Evolutionary conservation across 441 rosid species (phyloP).

Genomic region (Kokia cookei): DNA sequence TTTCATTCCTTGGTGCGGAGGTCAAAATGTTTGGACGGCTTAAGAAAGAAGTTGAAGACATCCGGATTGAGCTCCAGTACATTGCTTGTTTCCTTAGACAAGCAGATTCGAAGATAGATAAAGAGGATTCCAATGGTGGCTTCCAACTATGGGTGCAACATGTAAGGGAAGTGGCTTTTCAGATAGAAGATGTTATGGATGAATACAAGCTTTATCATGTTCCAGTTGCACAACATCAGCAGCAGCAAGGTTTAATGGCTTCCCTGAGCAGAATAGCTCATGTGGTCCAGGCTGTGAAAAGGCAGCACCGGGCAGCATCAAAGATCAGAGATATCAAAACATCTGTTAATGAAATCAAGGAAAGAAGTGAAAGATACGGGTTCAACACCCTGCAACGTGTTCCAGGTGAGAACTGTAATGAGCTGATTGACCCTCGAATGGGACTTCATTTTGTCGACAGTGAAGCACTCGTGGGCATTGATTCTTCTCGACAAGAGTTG

Average conservation of each 20-base stretch:
- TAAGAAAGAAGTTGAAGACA: background rate
- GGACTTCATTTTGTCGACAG: background rate
- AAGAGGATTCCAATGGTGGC: background rate
- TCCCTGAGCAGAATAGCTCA: background rate
- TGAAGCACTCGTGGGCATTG: background rate
- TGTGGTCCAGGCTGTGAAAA: background rate
- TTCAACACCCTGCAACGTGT: background rate
- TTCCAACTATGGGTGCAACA: slow-evolving; percentile 3
- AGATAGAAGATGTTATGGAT: slow-evolving; percentile 16
- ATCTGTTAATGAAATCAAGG: background rate
- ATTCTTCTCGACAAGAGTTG: background rate
- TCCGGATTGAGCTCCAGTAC: background rate
- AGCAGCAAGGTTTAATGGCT: background rate
- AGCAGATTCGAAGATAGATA: background rate
- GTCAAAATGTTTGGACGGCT: background rate
- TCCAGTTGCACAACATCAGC: background rate
- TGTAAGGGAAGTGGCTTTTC: slow-evolving; percentile 6
- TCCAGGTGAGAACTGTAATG: background rate
- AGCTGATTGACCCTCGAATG: background rate
- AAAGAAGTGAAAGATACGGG: background rate
- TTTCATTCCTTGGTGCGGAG: background rate
- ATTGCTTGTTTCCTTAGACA: slow-evolving; percentile 7
- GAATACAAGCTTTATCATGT: slow-evolving; percentile 7
- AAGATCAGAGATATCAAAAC: background rate
- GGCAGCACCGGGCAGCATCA: background rate